These are phyloP conservation scores for Zygoascus sp. DNA, from an alignment of 1,139 yeast genomes.

Conservation along the genomic window DNA sequence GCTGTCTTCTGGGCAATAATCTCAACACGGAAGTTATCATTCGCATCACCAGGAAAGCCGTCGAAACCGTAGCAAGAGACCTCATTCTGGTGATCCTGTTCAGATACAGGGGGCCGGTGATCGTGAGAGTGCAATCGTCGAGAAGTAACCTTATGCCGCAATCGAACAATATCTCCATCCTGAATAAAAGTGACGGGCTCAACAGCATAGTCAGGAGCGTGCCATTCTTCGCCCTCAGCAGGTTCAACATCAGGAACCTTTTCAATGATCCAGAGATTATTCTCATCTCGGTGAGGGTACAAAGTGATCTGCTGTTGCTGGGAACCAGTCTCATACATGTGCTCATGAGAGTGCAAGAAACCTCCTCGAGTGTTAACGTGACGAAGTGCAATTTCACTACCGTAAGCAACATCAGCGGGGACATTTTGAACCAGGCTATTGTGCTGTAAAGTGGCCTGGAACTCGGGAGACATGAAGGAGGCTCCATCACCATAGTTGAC, in stretches of 20 bases:
- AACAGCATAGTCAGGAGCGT: constrained; percentile 34
- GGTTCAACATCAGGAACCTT: constrained; percentile 21
- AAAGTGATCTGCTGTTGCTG: constrained; percentile 88
- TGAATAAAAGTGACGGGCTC: constrained; percentile 46
- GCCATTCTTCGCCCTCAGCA: constrained; percentile 46
- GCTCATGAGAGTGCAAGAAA: constrained; percentile 87
- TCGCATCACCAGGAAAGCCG: constrained; percentile 90
- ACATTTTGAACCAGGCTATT: constrained; percentile 64
- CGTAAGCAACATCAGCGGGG: constrained; percentile 80
- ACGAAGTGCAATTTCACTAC: constrained; percentile 73
- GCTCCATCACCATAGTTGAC: constrained; percentile 80
- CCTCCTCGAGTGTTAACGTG: constrained; percentile 90
- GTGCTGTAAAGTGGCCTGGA: constrained; percentile 72
- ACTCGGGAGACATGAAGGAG: constrained; percentile 84
- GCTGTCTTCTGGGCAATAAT: constrained; percentile 60
- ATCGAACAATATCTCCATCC: constrained; percentile 77
- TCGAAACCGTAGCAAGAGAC: constrained; percentile 87
- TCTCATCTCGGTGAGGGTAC: constrained; percentile 86
- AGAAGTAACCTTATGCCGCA: constrained; percentile 61
- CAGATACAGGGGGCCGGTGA: constrained; percentile 87
- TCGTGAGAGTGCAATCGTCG: constrained; percentile 95
- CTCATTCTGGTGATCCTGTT: constrained; percentile 95
- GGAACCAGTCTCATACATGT: constrained; percentile 84
- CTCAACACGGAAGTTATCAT: constrained; percentile 91
- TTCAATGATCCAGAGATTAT: constrained; percentile 67